phyloP scores from a whole-genome alignment of 306 rosid species.

The Argentina anserina region DNA sequence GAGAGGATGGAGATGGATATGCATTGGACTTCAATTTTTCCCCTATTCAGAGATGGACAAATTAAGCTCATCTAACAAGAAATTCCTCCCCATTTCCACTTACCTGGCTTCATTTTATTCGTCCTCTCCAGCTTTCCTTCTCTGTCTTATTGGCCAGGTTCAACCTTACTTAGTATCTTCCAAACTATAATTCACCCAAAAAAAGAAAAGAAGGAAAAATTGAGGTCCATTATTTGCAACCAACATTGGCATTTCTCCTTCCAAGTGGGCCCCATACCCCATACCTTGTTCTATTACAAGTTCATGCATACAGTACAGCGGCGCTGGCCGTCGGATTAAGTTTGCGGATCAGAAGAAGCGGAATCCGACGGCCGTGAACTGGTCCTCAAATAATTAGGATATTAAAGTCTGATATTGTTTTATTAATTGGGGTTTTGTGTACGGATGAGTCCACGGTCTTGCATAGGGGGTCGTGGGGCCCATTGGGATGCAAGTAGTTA shows the following conservation, averaged over 20 bases:
- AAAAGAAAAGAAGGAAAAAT: neutral
- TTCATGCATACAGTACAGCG: neutral
- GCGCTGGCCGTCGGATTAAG: neutral
- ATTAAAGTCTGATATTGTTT: neutral
- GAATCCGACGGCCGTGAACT: neutral
- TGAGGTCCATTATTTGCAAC: constrained; percentile 25
- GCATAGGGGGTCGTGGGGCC: constrained; percentile 27
- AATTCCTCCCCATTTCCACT: constrained; percentile 28
- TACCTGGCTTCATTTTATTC: constrained; percentile 50
- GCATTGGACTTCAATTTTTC: constrained; percentile 21
- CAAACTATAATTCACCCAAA: neutral
- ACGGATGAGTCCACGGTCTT: constrained; percentile 47
- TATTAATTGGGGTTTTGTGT: constrained; percentile 14
- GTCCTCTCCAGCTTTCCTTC: constrained; percentile 29
- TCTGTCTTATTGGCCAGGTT: constrained; percentile 67
- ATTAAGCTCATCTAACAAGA: constrained; percentile 47
- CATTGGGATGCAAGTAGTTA: constrained; percentile 28
- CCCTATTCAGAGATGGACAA: neutral
- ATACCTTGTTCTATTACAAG: neutral
- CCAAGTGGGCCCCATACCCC: constrained; percentile 38
- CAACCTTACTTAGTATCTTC: constrained; percentile 33
- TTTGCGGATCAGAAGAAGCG: neutral
- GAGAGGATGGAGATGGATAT: constrained; percentile 34
- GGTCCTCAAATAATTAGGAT: neutral
- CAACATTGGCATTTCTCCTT: constrained; percentile 50